Evolutionary conservation across 345 rosid genomes (phyloP).

Genomic region (Kandelia obovata): DNA sequence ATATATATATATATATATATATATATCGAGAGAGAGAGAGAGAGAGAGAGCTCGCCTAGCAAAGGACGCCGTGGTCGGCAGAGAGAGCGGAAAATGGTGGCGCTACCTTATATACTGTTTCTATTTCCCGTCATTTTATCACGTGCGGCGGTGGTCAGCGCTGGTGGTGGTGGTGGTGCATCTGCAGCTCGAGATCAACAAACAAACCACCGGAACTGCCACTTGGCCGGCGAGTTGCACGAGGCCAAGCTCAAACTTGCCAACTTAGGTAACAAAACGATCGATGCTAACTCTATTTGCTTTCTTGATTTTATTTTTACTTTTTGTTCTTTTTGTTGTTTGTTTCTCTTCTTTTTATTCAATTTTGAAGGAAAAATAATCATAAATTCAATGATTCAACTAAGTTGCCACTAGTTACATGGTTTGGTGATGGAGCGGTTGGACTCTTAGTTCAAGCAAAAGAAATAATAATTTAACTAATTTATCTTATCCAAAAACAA

Average conservation of each 20-base stretch:
- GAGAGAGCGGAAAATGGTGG: conserved; percentile 18
- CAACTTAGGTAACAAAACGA: conserved; percentile 38
- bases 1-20: too few relatives aligned
- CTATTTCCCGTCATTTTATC: conserved; percentile 34
- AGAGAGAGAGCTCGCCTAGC: too few relatives aligned
- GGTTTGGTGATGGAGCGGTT: too few relatives aligned
- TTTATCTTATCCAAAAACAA: too few relatives aligned
- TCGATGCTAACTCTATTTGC: neutral
- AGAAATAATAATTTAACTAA: too few relatives aligned
- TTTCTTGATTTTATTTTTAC: neutral
- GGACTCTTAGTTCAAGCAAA: too few relatives aligned
- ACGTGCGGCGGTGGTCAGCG: conserved; percentile 17
- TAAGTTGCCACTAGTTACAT: too few relatives aligned
- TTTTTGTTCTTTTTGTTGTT: neutral
- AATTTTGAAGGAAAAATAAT: too few relatives aligned
- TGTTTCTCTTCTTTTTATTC: neutral
- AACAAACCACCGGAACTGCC: conserved; percentile 1
- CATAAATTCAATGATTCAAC: neutral
- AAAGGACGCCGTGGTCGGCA: neutral
- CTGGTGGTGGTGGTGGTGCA: conserved; percentile 2
- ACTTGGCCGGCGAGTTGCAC: conserved; percentile 35
- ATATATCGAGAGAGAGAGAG: too few relatives aligned
- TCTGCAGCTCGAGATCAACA: conserved; percentile 25
- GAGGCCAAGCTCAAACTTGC: conserved; percentile 50
- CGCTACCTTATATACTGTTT: conserved; percentile 9